These are phyloP conservation scores for Tetrahymena malaccensis DNA, from an alignment of 73 alveolate genomes.

Conservation along the genomic window DNA sequence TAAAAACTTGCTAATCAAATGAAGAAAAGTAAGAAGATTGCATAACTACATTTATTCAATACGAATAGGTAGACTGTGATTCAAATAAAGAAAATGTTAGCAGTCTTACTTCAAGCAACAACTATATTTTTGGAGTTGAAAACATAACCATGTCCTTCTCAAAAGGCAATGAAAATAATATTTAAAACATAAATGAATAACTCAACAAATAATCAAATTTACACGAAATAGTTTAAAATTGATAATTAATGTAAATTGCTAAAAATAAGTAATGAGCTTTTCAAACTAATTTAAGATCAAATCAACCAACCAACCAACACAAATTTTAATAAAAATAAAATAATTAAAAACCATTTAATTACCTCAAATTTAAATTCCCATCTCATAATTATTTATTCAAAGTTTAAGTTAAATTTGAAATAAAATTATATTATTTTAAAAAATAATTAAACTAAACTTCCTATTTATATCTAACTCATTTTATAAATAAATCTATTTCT, in stretches of 20 bases:
- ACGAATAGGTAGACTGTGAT: background rate
- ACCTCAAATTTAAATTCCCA: no score
- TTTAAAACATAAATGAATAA: background rate
- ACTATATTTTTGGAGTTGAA: background rate
- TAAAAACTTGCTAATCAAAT: background rate
- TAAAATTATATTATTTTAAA: no score
- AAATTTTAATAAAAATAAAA: no score
- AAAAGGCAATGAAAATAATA: background rate
- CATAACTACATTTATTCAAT: background rate
- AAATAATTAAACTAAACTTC: background rate
- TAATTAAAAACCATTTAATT: no score
- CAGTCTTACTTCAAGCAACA: no score
- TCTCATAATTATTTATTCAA: background rate
- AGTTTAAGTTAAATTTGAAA: background rate
- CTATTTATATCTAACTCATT: no score
- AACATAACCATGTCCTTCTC: background rate
- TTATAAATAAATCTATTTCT: background rate
- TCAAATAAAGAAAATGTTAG: background rate
- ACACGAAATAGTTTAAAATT: background rate
- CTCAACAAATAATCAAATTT: background rate
- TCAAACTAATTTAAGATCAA: no score
- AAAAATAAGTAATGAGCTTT: background rate
- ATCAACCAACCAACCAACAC: no score
- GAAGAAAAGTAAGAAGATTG: background rate
- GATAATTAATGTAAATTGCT: background rate